Base-by-base conservation (phyloP, 1,139 yeast species). In the Tardiomyces depauwii region DNA sequence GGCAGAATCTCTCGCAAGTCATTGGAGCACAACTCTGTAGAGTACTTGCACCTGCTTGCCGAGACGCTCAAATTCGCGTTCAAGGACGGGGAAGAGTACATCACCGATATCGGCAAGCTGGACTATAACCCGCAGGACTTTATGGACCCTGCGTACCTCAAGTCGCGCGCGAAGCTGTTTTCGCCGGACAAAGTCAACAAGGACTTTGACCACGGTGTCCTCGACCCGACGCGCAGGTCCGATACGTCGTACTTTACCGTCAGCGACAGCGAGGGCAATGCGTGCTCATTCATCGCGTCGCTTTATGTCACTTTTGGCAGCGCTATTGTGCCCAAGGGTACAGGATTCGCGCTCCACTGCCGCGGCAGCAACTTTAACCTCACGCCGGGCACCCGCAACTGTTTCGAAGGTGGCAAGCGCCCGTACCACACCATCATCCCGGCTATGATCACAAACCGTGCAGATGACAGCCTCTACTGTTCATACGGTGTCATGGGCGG, bases 401-500 rank as follows among this genome's bases (percentile, higher is more conserved):
- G 75, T 46, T 64, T 81, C 40, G 88, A 74, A 48, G 86, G 87
- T 0, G 74, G 76, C 36, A 85, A 85, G 60, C 69, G 94, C 50
- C 83, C 91, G 0, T 85, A 84, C 62, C 94, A 85, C 57, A 85
- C 95, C 0, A 85, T 85, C 51, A 84, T 85, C 49, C 94, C 95
- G 0, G 87, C 88, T 0, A 75, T 84, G 80, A 76, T 84, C 33
- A 79, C 85, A 6, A 56, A 61, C 12, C 66, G 67, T 1, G 49
- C 51, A 21, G 55, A 53, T 23, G 70, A 67, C 39, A 69, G 67
- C 6, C 65, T 85, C 25, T 81, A 73, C 59, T 89, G 89, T 0
- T 68, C 83, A 2, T 82, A 76, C 56, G 95, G 94, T 32, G 85
- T 83, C 54, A 85, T 84, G 89, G 95, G 95, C 19, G 95, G 91